phyloP scores from a whole-genome alignment of 2,329 filamentous ascomycete genomes.

The Sclerotiophoma versabilis region DNA sequence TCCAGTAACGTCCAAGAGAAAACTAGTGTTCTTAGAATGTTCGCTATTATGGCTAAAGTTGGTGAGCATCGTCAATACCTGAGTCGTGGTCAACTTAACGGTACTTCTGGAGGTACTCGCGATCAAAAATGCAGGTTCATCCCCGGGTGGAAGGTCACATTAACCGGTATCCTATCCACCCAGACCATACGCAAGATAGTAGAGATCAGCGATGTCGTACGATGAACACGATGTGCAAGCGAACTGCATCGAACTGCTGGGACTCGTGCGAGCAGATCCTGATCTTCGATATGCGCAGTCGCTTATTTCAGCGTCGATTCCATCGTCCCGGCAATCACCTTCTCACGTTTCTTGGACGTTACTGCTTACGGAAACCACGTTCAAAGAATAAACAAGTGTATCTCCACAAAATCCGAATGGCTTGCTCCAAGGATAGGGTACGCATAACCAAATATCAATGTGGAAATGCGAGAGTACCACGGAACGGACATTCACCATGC shows the following conservation, averaged over 20 bases:
- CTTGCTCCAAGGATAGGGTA: too few species aligned
- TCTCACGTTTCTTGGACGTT: neutral
- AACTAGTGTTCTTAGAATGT: neutral
- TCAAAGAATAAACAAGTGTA: neutral
- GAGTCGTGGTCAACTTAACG: neutral
- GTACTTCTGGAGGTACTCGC: neutral
- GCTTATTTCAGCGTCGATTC: neutral
- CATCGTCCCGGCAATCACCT: neutral
- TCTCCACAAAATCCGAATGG: too few species aligned
- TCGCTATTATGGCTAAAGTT: neutral
- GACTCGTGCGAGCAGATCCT: conserved; percentile 9
- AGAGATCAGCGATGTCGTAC: conserved; percentile 7
- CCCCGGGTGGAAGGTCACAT: neutral
- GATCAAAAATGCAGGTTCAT: neutral
- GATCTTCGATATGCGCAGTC: conserved; percentile 1
- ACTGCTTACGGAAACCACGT: neutral
- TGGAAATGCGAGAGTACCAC: neutral
- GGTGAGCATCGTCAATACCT: neutral
- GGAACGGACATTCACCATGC: neutral
- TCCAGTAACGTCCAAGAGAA: neutral
- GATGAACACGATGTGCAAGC: conserved; percentile 4
- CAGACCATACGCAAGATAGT: neutral
- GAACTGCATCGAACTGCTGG: conserved; percentile 5
- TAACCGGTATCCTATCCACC: neutral
- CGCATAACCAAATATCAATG: neutral